These are phyloP conservation scores for Fusarium staphyleae DNA, from an alignment of 2,329 filamentous ascomycete species.

Conservation along the genomic window DNA sequence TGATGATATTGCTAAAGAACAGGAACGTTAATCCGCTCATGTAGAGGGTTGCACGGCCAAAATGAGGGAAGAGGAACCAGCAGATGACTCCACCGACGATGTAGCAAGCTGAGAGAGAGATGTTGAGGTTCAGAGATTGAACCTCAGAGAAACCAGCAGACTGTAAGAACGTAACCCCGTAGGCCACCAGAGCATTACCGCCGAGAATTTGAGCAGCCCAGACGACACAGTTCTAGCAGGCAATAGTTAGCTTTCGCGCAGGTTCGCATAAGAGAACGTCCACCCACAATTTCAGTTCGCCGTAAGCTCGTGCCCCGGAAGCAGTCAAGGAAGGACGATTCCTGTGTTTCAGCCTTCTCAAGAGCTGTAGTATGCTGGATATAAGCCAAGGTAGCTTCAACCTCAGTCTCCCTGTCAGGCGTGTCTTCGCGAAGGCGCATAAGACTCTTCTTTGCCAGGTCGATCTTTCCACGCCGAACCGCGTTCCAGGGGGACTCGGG, in stretches of 20 bases:
- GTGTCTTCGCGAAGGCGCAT: slow-evolving; percentile 36
- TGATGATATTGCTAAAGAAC: slow-evolving; percentile 46
- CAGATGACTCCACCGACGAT: slow-evolving; percentile 50
- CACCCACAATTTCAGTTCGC: slow-evolving; percentile 47
- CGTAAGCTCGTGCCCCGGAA: slow-evolving; percentile 54
- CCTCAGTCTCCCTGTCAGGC: slow-evolving; percentile 36
- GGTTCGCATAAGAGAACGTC: neutral
- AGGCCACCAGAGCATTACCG: slow-evolving; percentile 46
- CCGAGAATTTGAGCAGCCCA: slow-evolving; percentile 50
- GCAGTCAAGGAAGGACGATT: slow-evolving; percentile 50
- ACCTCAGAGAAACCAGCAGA: slow-evolving; percentile 48
- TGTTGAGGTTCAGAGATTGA: slow-evolving; percentile 50
- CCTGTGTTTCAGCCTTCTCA: slow-evolving; percentile 48
- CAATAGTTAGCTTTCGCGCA: neutral
- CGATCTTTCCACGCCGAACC: slow-evolving; percentile 40
- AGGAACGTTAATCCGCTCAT: slow-evolving; percentile 49
- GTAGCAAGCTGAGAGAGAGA: slow-evolving; percentile 50
- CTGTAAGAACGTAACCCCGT: slow-evolving; percentile 49
- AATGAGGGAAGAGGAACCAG: slow-evolving; percentile 50
- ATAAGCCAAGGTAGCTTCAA: slow-evolving; percentile 26
- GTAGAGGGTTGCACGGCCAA: slow-evolving; percentile 52
- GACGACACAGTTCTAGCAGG: slow-evolving; percentile 44
- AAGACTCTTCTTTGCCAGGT: slow-evolving; percentile 37
- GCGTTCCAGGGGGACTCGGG: slow-evolving; percentile 44
- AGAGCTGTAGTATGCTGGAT: slow-evolving; percentile 34